A percentile compares a stretch with the other conserved stretches of the same genome.
Conservation (phyloP, 2,329 filamentous ascomycete species). For the Dissoconium aciculare region DNA sequence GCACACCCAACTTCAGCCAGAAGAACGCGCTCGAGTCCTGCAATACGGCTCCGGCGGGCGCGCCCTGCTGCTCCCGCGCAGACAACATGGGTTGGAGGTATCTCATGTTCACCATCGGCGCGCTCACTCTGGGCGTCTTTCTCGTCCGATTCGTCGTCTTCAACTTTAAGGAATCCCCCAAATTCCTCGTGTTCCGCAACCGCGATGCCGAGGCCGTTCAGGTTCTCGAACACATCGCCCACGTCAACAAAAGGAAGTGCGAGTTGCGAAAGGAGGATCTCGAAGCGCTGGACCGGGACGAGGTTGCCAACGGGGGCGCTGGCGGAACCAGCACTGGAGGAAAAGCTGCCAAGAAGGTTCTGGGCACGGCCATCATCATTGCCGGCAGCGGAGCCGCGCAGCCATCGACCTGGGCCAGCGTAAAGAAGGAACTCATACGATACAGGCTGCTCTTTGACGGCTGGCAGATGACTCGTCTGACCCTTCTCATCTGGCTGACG, state of each 20-base stretch:
- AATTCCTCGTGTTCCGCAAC: slow-evolving; percentile 41
- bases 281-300: slow-evolving; percentile 18
- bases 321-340: slow-evolving; percentile 13
- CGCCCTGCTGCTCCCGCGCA: slow-evolving; percentile 24
- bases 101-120: slow-evolving; percentile 28
- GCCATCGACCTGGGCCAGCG: slow-evolving; percentile 20
- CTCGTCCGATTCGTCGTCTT: slow-evolving; percentile 41
- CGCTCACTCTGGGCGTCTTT: slow-evolving; percentile 31
- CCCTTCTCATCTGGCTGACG: slow-evolving; percentile 36
- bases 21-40: slow-evolving; percentile 32
- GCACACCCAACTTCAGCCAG: slow-evolving; percentile 36
- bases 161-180: slow-evolving; percentile 43
- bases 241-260: slow-evolving; percentile 27
- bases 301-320: slow-evolving; percentile 12
- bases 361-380: too few relatives aligned
- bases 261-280: slow-evolving; percentile 25
- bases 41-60: slow-evolving; percentile 17
- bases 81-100: slow-evolving; percentile 35
- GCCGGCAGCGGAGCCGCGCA: slow-evolving; percentile 21
- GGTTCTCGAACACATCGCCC: slow-evolving; percentile 30
- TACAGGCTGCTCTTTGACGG: slow-evolving; percentile 33
- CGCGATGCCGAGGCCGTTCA: slow-evolving; percentile 37
- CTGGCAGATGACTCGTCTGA: slow-evolving; percentile 30
- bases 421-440: slow-evolving; percentile 28
- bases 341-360: too few relatives aligned